These are phyloP conservation scores for Pseudozyma sp. DNA, from an alignment of 1,284 basidiomycete species.

Conservation along the genomic window DNA sequence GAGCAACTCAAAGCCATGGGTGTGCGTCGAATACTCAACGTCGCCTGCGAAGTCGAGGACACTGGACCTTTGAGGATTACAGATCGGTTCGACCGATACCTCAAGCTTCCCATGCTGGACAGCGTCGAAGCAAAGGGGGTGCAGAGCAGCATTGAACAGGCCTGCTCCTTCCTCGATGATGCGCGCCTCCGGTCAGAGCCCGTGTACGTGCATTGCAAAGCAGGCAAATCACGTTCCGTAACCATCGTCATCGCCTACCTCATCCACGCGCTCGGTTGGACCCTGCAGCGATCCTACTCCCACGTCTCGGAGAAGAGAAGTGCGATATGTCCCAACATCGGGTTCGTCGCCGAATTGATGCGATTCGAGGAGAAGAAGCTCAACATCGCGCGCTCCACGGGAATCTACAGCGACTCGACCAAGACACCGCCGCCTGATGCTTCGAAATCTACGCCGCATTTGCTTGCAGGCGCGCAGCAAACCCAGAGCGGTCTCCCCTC, in stretches of 20 bases:
- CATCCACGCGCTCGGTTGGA: slow-evolving; percentile 96
- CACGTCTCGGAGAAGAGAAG: slow-evolving; percentile 90
- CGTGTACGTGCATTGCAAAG: slow-evolving; percentile 95
- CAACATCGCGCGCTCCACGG: slow-evolving; percentile 29
- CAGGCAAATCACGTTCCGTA: slow-evolving; percentile 94
- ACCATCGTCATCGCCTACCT: slow-evolving; percentile 96
- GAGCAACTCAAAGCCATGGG: slow-evolving; percentile 79
- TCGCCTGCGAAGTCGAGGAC: slow-evolving; percentile 77
- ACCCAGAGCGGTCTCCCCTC: background rate
- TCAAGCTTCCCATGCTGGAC: slow-evolving; percentile 90
- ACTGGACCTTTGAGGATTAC: slow-evolving; percentile 31
- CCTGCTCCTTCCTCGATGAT: slow-evolving; percentile 88
- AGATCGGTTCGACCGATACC: slow-evolving; percentile 79
- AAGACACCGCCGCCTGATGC: background rate
- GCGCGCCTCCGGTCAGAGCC: slow-evolving; percentile 86
- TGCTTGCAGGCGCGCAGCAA: slow-evolving; percentile 4
- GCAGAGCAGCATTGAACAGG: slow-evolving; percentile 81
- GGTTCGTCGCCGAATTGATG: slow-evolving; percentile 97
- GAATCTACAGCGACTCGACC: slow-evolving; percentile 30
- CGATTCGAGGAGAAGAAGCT: slow-evolving; percentile 80
- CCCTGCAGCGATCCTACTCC: slow-evolving; percentile 86
- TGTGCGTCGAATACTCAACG: slow-evolving; percentile 87
- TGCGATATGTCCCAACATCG: slow-evolving; percentile 96
- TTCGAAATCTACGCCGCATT: slow-evolving; percentile 12
- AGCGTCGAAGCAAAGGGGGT: slow-evolving; percentile 93